Percentiles rank a stretch among this genome's conserved stretches.
phyloP scores from a whole-genome alignment of 768 basidiomycete genomes.

The Calvatia gigantea region DNA sequence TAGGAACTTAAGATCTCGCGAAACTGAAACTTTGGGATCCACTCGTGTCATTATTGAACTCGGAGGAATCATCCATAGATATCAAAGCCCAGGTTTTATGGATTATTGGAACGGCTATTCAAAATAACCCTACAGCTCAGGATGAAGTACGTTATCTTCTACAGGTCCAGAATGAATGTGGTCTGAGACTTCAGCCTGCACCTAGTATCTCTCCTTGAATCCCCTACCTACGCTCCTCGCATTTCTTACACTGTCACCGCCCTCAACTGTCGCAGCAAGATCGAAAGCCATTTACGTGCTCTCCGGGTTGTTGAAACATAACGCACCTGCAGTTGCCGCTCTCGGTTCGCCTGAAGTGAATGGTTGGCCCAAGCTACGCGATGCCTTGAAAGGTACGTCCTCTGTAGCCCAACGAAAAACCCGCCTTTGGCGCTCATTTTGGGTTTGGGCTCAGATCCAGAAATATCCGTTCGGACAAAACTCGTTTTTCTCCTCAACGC shows the following conservation, averaged over 20 bases:
- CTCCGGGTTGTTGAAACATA: constrained; percentile 78
- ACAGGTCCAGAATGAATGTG: not conserved
- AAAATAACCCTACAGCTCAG: constrained; percentile 88
- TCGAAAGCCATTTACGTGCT: constrained; percentile 81
- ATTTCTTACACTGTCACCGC: constrained; percentile 51
- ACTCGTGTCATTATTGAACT: constrained; percentile 58
- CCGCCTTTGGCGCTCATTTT: not conserved
- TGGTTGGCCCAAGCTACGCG: constrained; percentile 65
- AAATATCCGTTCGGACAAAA: constrained; percentile 75
- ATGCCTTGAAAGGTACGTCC: constrained; percentile 57
- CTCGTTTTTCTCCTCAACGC: constrained; percentile 71
- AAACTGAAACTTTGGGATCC: constrained; percentile 79
- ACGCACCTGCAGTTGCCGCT: constrained; percentile 55
- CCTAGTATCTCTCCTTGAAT: constrained; percentile 58
- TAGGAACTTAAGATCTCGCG: constrained; percentile 56
- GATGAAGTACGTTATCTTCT: constrained; percentile 47
- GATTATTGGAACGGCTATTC: constrained; percentile 86
- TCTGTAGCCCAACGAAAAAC: no score
- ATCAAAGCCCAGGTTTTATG: constrained; percentile 72
- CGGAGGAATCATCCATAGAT: constrained; percentile 47
- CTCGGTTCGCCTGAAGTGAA: constrained; percentile 41
- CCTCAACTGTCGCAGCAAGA: constrained; percentile 51
- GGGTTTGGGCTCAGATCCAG: constrained; percentile 76
- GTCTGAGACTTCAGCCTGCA: constrained; percentile 1
- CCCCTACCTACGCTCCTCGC: constrained; percentile 64